These are phyloP conservation scores for Acer negundo DNA, from an alignment of 345 rosid genomes.

Conservation along the genomic window DNA sequence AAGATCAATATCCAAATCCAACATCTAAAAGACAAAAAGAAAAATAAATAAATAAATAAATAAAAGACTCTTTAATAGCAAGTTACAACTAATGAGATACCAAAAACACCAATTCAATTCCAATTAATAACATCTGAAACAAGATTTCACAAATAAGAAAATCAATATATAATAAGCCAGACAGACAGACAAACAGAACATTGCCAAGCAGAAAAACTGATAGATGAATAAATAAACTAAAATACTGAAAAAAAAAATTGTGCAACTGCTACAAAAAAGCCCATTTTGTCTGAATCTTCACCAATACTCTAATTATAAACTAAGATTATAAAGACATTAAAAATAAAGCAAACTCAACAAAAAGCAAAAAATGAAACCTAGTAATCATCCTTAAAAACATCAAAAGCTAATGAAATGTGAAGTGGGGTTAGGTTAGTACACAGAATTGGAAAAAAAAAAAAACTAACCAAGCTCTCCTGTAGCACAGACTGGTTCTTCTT, in stretches of 20 bases:
- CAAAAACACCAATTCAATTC: constrained; percentile 14
- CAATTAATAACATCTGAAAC: constrained; percentile 16
- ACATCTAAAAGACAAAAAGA: not conserved
- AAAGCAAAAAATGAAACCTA: constrained; percentile 1
- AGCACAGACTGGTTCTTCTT: constrained; percentile 6
- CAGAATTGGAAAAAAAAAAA: not conserved
- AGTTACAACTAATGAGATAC: constrained; percentile 23
- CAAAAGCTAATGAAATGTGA: not conserved
- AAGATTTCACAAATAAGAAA: constrained; percentile 27
- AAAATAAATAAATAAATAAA: too few species aligned
- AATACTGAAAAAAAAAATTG: too few species aligned
- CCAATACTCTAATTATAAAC: constrained; percentile 26
- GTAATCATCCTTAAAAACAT: constrained; percentile 16
- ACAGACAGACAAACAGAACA: constrained; percentile 32
- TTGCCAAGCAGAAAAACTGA: constrained; percentile 16
- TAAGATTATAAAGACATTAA: not conserved
- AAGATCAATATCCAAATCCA: constrained; percentile 21
- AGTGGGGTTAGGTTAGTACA: constrained; percentile 3
- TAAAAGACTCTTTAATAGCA: constrained; percentile 14
- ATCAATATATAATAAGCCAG: constrained; percentile 16
- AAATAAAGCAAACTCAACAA: constrained; percentile 22
- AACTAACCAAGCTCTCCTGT: not conserved
- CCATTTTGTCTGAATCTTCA: constrained; percentile 47
- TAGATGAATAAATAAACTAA: not conserved
- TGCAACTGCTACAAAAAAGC: constrained; percentile 12